Conservation (phyloP, 768 basidiomycete genomes). For the Leucogyrophana mollusca region DNA sequence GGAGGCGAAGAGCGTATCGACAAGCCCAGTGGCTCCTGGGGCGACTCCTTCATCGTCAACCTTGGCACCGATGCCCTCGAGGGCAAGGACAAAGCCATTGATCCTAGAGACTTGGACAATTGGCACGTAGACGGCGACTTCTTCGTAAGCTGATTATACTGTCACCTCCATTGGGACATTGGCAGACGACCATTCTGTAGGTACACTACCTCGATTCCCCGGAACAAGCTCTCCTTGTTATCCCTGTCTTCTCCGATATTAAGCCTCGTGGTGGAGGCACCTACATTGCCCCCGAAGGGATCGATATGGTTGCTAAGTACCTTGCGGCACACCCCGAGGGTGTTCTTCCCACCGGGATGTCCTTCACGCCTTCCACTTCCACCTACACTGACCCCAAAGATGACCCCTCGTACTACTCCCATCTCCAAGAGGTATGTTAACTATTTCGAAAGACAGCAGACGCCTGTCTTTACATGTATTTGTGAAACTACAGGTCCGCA, state of each 20-base stretch:
- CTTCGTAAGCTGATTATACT: constrained; percentile 36
- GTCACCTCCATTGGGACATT: constrained; percentile 24
- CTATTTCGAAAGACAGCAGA: no score
- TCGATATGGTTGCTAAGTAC: constrained; percentile 47
- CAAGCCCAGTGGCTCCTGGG: constrained; percentile 47
- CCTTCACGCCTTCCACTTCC: constrained; percentile 46
- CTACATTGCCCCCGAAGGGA: constrained; percentile 57
- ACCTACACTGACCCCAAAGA: constrained; percentile 32
- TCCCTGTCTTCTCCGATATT: constrained; percentile 61
- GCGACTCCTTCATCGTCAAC: constrained; percentile 64
- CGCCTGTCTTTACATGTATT: no score
- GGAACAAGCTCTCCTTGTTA: constrained; percentile 64
- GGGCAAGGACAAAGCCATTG: constrained; percentile 23
- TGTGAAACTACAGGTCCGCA: no score
- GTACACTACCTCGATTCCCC: constrained; percentile 65
- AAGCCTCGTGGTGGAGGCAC: constrained; percentile 54
- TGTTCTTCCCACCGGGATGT: constrained; percentile 42
- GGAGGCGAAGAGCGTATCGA: constrained; percentile 61
- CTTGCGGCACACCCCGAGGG: constrained; percentile 53
- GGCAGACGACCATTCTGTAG: constrained; percentile 17
- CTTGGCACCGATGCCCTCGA: constrained; percentile 48
- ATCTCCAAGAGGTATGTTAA: constrained; percentile 38
- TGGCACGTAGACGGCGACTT: constrained; percentile 70
- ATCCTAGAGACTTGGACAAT: constrained; percentile 50
- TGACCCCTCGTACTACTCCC: constrained; percentile 44